Base-by-base conservation (phyloP, 176 grass and related monocot species). In the Ensete ventricosum region DNA sequence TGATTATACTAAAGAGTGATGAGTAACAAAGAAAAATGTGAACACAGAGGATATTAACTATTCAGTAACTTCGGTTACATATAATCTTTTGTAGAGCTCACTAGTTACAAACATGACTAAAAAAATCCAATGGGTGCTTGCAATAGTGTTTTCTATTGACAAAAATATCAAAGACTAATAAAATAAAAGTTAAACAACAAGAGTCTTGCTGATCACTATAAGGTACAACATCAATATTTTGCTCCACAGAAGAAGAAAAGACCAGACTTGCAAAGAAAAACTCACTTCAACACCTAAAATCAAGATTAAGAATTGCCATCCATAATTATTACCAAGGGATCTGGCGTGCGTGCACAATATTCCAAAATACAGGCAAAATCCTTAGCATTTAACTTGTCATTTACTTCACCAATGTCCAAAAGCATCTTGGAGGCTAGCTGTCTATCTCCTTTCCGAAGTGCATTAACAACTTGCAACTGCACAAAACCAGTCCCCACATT, bases 361-460 rank as follows among this genome's bases (percentile, higher is more conserved):
- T 98, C 78, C 80, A 98, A 65, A 76, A 93, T 91, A 84, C 79
- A 83, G 80, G 84, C 82, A 79, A 97, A 91, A 84, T 91, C 86
- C 23, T 89, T 34, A 34, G 76, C 72, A 82, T 43, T 82, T 57
- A 93, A 75, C 13, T 68, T 26, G 49, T 65, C 23, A 25, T 85
- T 84, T 14, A 65, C 75, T 78, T 88, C 77, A 73, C 64, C 72
- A 23, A 93, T 60, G 70, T 93, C 75, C 9, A 23, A 88, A 78
- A 93, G 94, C 70, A 91, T 73, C 29, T 78, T 22, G 58, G 90
- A 93, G 69, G 94, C 90, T 82, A 21, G 74, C 50, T 90, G 79
- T 26, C 86, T 84, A 20, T 93, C 84, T 82, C 90, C 90, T 78
- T 34, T 84, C 60, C 82, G 72, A 59, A 98, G 94, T 65, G 90